Evolutionary conservation across 2,329 filamentous ascomycete species (phyloP).

Genomic region (Sporothrix inflata): DNA sequence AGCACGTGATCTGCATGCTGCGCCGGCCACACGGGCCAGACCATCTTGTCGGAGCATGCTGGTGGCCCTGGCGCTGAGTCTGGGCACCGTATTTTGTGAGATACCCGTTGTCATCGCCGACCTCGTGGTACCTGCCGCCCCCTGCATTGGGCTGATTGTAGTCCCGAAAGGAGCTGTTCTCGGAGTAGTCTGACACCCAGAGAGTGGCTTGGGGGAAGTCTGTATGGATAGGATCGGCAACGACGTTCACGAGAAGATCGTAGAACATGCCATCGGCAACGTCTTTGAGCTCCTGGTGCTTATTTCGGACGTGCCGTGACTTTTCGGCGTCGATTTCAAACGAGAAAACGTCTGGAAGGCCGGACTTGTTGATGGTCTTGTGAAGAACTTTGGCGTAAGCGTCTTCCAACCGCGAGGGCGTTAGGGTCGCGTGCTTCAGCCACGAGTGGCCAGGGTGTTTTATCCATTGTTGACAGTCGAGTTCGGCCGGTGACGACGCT

Average conservation of each 20-base stretch:
- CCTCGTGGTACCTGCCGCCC: constrained; percentile 52
- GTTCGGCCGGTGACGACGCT: constrained; percentile 46
- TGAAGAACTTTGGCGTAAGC: constrained; percentile 55
- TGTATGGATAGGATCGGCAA: constrained; percentile 53
- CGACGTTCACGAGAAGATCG: constrained; percentile 73
- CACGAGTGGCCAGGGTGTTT: background rate
- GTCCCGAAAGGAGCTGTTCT: constrained; percentile 66
- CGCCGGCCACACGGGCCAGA: constrained; percentile 73
- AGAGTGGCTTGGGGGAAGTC: constrained; percentile 57
- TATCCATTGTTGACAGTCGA: background rate
- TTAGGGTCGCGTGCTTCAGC: background rate
- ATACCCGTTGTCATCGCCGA: constrained; percentile 54
- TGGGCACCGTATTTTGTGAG: constrained; percentile 37
- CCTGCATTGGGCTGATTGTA: constrained; percentile 42
- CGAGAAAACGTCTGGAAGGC: constrained; percentile 48
- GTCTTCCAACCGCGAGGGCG: constrained; percentile 42
- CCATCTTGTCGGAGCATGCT: constrained; percentile 52
- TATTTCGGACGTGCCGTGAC: constrained; percentile 54
- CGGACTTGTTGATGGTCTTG: constrained; percentile 48
- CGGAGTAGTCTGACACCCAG: constrained; percentile 83
- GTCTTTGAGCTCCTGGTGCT: constrained; percentile 68
- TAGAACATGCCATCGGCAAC: constrained; percentile 60
- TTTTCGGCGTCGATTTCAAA: constrained; percentile 47
- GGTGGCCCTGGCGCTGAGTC: background rate
- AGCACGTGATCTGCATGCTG: constrained; percentile 73